Percentiles rank a stretch among this genome's conserved stretches.
These are phyloP conservation scores for Chlorencoelia australis DNA, from an alignment of 2,329 filamentous ascomycete genomes.

Conservation along the genomic window DNA sequence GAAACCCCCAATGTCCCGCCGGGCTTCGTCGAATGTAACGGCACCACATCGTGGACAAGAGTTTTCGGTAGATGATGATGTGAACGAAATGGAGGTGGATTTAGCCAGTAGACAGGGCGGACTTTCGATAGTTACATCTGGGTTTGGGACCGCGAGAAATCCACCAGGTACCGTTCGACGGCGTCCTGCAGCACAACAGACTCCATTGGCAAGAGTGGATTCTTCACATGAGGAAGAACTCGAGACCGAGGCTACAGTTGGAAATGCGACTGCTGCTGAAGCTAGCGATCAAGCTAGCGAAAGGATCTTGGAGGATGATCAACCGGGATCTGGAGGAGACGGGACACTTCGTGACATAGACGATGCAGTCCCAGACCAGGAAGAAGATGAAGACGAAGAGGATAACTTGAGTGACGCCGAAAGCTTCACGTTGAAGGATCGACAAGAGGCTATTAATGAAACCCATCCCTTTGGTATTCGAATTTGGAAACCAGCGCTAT, in stretches of 20 bases:
- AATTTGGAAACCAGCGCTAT: constrained; percentile 96
- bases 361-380: constrained; percentile 32
- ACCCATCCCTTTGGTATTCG: constrained; percentile 98
- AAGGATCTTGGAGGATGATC: constrained; percentile 8
- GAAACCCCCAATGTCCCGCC: constrained; percentile 64
- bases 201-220: constrained; percentile 37
- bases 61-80: constrained; percentile 86
- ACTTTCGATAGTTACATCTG: constrained; percentile 28
- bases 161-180: constrained; percentile 40
- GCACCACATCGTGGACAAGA: constrained; percentile 72
- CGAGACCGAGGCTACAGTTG: constrained; percentile 17
- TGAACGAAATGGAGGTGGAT: constrained; percentile 68
- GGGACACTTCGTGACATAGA: constrained; percentile 25
- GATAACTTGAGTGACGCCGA: constrained; percentile 79
- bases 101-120: constrained; percentile 36
- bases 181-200: constrained; percentile 35
- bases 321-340: constrained; percentile 16
- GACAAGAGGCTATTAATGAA: constrained; percentile 95
- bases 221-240: constrained; percentile 37
- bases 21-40: constrained; percentile 60
- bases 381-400: constrained; percentile 53
- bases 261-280: constrained; percentile 9
- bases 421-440: constrained; percentile 94
- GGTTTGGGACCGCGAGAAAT: constrained; percentile 33
- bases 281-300: no score